Evolutionary conservation across 2,329 filamentous ascomycete genomes (phyloP).

Genomic region (Paraphaeosphaeria sporulosa): DNA sequence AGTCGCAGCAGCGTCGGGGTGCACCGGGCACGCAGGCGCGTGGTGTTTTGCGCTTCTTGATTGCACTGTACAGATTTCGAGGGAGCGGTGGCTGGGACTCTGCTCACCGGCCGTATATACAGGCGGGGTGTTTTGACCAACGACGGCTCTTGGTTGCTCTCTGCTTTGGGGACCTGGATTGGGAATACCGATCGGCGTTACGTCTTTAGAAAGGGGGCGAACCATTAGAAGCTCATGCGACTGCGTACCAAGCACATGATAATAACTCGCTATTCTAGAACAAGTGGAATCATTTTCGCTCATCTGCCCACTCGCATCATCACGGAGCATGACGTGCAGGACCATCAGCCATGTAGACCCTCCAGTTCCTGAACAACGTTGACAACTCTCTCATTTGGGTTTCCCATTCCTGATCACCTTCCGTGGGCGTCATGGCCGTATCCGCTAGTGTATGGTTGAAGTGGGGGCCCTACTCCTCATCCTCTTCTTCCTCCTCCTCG

Average conservation of each 20-base stretch:
- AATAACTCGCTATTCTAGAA: background rate
- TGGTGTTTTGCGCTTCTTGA: background rate
- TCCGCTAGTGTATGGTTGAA: background rate
- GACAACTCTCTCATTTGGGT: background rate
- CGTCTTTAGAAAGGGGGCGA: background rate
- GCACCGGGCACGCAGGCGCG: background rate
- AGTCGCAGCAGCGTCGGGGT: background rate
- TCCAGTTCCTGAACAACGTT: background rate
- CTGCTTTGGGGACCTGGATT: background rate
- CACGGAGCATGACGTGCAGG: background rate
- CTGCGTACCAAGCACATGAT: background rate
- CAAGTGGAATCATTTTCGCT: slow-evolving; percentile 1
- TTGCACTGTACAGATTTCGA: background rate
- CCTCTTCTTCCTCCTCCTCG: slow-evolving; percentile 30
- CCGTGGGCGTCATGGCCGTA: background rate
- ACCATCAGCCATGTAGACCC: background rate
- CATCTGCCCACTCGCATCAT: background rate
- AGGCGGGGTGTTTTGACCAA: background rate
- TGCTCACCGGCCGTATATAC: slow-evolving; percentile 6
- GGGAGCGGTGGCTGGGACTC: slow-evolving; percentile 2
- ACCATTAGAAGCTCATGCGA: background rate
- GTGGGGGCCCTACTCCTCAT: slow-evolving; percentile 25
- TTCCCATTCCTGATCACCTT: background rate
- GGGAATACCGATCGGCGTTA: background rate
- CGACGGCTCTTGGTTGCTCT: background rate